A percentile compares a stretch with the other conserved stretches of the same genome.
Conservation (phyloP, 1,139 yeast species). For the Diutina neorugosa region DNA sequence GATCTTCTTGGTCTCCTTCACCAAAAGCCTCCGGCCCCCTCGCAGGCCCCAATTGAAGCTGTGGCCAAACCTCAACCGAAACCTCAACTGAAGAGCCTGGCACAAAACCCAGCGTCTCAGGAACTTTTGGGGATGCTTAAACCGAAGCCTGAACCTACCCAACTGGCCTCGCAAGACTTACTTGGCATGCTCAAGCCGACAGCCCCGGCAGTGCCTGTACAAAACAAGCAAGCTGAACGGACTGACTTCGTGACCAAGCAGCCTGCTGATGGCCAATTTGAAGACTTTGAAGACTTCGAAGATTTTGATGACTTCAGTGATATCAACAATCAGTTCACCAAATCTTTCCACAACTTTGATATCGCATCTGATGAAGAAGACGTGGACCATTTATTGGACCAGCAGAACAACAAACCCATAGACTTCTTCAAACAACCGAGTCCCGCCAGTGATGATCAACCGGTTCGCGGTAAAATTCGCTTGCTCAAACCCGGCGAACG, state of each 20-base stretch:
- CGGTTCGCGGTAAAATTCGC: neutral
- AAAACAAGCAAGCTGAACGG: neutral
- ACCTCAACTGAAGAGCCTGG: neutral
- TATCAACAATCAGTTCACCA: neutral
- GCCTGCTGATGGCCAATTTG: neutral
- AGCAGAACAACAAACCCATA: conserved; percentile 3
- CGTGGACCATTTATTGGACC: conserved; percentile 1
- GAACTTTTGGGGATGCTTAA: neutral
- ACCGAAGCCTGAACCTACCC: neutral
- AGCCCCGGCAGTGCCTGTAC: neutral
- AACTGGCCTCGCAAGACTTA: conserved; percentile 9
- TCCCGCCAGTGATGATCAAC: neutral
- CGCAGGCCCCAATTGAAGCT: neutral
- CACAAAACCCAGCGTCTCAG: neutral
- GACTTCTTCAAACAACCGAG: conserved; percentile 2
- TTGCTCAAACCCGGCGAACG: neutral
- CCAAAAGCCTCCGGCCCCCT: neutral
- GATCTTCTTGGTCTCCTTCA: conserved; percentile 3
- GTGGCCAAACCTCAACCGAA: neutral
- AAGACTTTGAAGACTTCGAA: conserved; percentile 1
- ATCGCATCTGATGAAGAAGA: conserved; percentile 2
- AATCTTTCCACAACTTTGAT: neutral
- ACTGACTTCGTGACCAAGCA: too few relatives aligned
- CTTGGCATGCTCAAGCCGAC: conserved; percentile 11
- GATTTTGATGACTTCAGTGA: conserved; percentile 2